These are phyloP conservation scores for Rusavskia elegans DNA, from an alignment of 495 filamentous ascomycete species.

Conservation along the genomic window DNA sequence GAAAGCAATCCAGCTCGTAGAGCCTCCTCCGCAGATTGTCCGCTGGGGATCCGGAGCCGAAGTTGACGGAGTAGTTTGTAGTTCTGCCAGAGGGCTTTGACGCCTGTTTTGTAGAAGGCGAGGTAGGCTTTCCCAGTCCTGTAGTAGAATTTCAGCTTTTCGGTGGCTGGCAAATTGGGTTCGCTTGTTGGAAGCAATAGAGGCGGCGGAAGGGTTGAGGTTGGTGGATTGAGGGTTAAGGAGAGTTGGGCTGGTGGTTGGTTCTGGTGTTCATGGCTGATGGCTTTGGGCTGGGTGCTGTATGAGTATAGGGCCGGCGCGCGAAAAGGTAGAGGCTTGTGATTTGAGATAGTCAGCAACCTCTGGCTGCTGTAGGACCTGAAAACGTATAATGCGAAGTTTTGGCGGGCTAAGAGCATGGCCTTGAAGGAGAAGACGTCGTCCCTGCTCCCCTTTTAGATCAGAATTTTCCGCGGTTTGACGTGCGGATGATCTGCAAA, in stretches of 20 bases:
- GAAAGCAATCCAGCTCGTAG: conserved; percentile 26
- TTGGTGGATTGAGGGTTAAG: conserved; percentile 9
- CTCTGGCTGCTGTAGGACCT: neutral
- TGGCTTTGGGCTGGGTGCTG: neutral
- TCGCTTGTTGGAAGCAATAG: conserved; percentile 4
- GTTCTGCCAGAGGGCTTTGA: conserved; percentile 51
- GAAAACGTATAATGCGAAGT: neutral
- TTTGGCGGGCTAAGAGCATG: too few species aligned
- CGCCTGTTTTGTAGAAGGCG: conserved; percentile 75
- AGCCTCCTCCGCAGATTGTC: conserved; percentile 16
- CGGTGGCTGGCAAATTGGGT: neutral
- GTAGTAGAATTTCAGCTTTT: conserved; percentile 16
- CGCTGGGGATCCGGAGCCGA: conserved; percentile 20
- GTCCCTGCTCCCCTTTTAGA: too few species aligned
- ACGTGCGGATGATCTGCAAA: too few species aligned
- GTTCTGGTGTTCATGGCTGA: neutral
- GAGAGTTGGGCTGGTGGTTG: neutral
- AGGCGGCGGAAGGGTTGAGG: conserved; percentile 9
- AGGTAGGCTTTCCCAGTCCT: conserved; percentile 30
- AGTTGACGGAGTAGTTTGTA: conserved; percentile 34
- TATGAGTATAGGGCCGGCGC: neutral
- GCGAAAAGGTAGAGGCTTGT: neutral
- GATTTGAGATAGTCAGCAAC: neutral
- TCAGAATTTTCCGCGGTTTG: too few species aligned
- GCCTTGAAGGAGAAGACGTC: too few species aligned